Evolutionary conservation across 139 green algal species (phyloP).

Genomic region (Chlorella sp.): DNA sequence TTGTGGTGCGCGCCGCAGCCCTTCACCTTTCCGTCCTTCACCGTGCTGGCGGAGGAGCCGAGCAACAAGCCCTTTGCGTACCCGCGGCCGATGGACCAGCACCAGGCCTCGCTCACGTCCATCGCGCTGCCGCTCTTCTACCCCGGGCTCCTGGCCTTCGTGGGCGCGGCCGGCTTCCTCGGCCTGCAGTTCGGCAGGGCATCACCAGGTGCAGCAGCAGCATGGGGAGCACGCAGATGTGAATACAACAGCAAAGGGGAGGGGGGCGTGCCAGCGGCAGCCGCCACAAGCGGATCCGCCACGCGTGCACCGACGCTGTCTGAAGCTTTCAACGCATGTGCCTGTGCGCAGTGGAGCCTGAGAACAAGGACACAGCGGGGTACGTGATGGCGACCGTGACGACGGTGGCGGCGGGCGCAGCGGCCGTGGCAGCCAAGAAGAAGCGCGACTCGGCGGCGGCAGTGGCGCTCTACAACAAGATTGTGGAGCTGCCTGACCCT

Average conservation of each 20-base stretch:
- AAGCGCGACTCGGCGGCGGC: slow-evolving; percentile 55
- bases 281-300: too few relatives aligned
- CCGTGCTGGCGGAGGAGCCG: too few relatives aligned
- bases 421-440: slow-evolving; percentile 43
- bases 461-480: slow-evolving; percentile 69
- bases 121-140: slow-evolving; percentile 58
- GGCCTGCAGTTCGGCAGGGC: slow-evolving; percentile 22
- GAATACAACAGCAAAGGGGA: too few relatives aligned
- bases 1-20: too few relatives aligned
- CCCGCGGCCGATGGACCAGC: slow-evolving; percentile 41
- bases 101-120: slow-evolving; percentile 45
- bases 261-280: too few relatives aligned
- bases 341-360: slow-evolving; percentile 45
- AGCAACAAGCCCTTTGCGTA: slow-evolving; percentile 23
- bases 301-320: too few relatives aligned
- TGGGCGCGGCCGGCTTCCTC: slow-evolving; percentile 31
- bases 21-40: too few relatives aligned
- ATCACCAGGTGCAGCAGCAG: slow-evolving; percentile 2
- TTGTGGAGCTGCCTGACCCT: slow-evolving; percentile 58
- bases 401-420: slow-evolving; percentile 35
- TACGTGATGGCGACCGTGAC: slow-evolving; percentile 31
- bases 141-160: slow-evolving; percentile 40
- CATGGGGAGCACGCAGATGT: too few relatives aligned
- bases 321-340: too few relatives aligned
- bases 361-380: slow-evolving; percentile 28